These are phyloP conservation scores for Aspergillus alliaceus DNA, from an alignment of 2,329 filamentous ascomycete genomes.

Conservation along the genomic window DNA sequence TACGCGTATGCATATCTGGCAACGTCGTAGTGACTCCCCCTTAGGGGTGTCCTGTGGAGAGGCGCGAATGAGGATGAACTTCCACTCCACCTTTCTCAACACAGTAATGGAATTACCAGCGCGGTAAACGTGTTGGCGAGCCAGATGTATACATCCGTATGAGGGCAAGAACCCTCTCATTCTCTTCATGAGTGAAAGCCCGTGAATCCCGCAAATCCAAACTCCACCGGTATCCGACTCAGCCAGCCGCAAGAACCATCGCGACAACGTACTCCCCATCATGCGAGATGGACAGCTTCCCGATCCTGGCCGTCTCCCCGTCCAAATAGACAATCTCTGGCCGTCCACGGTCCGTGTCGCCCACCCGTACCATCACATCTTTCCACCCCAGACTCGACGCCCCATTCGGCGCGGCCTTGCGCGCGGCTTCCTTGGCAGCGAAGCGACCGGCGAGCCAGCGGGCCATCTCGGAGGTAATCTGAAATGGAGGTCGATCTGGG, in stretches of 20 bases:
- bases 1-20: no score
- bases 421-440: constrained; percentile 72
- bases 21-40: no score
- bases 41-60: no score
- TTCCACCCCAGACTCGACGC: constrained; percentile 61
- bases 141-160: no score
- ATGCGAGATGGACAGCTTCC: constrained; percentile 79
- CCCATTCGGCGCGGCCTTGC: constrained; percentile 64
- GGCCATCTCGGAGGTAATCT: constrained; percentile 32
- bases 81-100: no score
- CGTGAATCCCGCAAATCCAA: no score
- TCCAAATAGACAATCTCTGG: constrained; percentile 41
- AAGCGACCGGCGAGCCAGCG: constrained; percentile 55
- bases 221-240: constrained; percentile 10
- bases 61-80: no score
- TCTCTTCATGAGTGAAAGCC: no score
- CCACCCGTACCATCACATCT: constrained; percentile 52
- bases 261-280: constrained; percentile 74
- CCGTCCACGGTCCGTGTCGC: constrained; percentile 24
- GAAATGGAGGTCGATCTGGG: neutral
- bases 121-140: no score
- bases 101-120: no score
- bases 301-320: constrained; percentile 46
- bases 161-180: no score
- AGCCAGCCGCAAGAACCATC: constrained; percentile 41